Conservation (phyloP, 2,329 filamentous ascomycete species). For the Periconia macrospinosa region DNA sequence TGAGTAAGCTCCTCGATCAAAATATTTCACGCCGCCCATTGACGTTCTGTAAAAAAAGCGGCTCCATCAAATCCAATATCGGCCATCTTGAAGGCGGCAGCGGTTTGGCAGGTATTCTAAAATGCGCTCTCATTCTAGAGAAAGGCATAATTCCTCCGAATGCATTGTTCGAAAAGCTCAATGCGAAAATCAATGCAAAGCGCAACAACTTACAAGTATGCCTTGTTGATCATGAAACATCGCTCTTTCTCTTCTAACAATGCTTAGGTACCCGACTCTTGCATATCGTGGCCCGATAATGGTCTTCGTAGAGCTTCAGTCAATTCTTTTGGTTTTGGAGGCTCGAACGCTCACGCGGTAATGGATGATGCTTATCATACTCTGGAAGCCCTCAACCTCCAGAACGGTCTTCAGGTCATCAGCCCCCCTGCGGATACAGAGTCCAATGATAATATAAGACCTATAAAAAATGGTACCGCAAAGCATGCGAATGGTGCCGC, state of each 20-base stretch:
- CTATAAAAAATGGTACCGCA: not conserved
- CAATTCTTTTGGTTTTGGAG: too few species aligned
- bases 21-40: not conserved
- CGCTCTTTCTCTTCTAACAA: too few species aligned
- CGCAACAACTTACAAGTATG: too few species aligned
- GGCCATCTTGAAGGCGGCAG: slow-evolving; percentile 25
- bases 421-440: not conserved
- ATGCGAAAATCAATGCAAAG: slow-evolving; percentile 2
- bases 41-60: slow-evolving; percentile 1
- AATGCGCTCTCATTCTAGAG: slow-evolving; percentile 35
- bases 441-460: not conserved
- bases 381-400: not conserved
- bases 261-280: too few species aligned
- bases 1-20: not conserved
- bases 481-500: too few species aligned
- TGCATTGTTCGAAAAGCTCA: slow-evolving; percentile 37
- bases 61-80: slow-evolving; percentile 18
- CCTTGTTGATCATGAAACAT: too few species aligned
- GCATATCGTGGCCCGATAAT: not conserved
- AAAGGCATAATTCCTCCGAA: slow-evolving; percentile 33
- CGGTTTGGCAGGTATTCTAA: slow-evolving; percentile 24
- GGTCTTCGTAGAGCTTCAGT: too few species aligned
- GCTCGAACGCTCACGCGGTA: not conserved
- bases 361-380: slow-evolving; percentile 19
- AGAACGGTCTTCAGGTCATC: not conserved